A percentile compares a stretch with the other conserved stretches of the same genome.
phyloP scores from a whole-genome alignment of 306 rosid species.

The Sicyos edulis region DNA sequence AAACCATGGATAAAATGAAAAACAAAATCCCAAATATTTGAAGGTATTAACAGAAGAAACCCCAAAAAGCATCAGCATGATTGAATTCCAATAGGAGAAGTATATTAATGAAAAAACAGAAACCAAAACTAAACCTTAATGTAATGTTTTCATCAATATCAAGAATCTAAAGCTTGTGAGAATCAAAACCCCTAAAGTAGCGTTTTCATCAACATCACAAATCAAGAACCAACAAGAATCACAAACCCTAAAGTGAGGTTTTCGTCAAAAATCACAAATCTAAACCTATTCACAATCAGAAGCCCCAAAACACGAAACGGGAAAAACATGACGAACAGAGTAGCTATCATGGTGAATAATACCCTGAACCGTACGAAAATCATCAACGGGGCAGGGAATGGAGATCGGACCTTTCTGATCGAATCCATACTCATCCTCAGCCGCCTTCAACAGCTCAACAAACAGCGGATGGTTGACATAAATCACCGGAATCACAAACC shows the following conservation, averaged over 20 bases:
- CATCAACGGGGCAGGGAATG: constrained; percentile 78
- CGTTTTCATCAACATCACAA: constrained; percentile 69
- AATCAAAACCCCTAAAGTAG: constrained; percentile 20
- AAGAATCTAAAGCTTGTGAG: constrained; percentile 27
- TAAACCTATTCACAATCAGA: not conserved
- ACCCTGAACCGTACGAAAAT: constrained; percentile 65
- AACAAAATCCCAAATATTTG: no score
- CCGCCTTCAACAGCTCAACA: constrained; percentile 58
- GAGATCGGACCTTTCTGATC: constrained; percentile 79
- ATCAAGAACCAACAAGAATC: not conserved
- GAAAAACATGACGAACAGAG: constrained; percentile 18
- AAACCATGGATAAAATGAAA: no score
- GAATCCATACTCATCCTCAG: constrained; percentile 84
- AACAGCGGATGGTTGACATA: constrained; percentile 85
- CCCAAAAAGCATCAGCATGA: no score
- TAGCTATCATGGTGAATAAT: constrained; percentile 27
- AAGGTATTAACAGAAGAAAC: not conserved
- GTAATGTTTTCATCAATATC: not conserved
- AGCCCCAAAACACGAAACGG: constrained; percentile 62
- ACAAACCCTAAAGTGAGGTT: not conserved
- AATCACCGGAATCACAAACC: constrained; percentile 79
- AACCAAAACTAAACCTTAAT: not conserved
- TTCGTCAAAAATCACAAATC: constrained; percentile 27
- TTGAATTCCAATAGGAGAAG: no score
- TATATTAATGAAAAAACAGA: not conserved